A percentile compares a stretch with the other conserved stretches of the same genome.
Evolutionary conservation across 176 grass and related monocot genomes (phyloP).

Genomic region (Oryza rufipogon): DNA sequence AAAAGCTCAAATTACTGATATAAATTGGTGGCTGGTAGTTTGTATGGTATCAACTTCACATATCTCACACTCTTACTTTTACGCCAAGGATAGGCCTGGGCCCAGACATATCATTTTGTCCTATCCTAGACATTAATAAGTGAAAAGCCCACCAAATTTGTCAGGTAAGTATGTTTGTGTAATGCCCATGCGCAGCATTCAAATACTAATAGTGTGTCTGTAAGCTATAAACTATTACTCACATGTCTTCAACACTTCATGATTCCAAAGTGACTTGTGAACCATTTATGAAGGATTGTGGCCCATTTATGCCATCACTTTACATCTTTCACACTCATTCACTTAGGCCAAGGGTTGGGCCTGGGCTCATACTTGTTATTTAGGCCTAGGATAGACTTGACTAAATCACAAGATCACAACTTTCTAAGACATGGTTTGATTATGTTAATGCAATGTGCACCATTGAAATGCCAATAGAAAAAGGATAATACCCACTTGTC

Average conservation of each 20-base stretch:
- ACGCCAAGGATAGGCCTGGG: neutral
- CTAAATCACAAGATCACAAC: neutral
- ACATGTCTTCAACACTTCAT: neutral
- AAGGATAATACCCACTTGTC: neutral
- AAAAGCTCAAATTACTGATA: neutral
- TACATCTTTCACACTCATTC: neutral
- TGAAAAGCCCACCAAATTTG: neutral
- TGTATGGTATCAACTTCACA: neutral
- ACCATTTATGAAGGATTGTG: slow-evolving; percentile 45
- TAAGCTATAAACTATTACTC: neutral
- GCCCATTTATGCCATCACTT: neutral
- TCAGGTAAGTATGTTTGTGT: neutral
- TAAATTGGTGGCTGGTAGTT: neutral
- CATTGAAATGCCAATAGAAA: neutral
- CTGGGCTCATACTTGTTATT: neutral
- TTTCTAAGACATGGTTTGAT: neutral
- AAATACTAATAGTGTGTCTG: neutral
- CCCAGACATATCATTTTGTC: neutral
- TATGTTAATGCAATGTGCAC: neutral
- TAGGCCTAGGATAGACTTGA: neutral
- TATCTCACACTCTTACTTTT: neutral
- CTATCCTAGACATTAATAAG: neutral
- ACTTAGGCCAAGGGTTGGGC: slow-evolving; percentile 5
- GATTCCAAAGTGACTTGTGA: neutral
- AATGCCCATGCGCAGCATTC: neutral